Evolutionary conservation across 805 yeast species (phyloP), one percentile per base, ranked within the genome.

Genomic region (Cyberlindnera lachancei): DNA sequence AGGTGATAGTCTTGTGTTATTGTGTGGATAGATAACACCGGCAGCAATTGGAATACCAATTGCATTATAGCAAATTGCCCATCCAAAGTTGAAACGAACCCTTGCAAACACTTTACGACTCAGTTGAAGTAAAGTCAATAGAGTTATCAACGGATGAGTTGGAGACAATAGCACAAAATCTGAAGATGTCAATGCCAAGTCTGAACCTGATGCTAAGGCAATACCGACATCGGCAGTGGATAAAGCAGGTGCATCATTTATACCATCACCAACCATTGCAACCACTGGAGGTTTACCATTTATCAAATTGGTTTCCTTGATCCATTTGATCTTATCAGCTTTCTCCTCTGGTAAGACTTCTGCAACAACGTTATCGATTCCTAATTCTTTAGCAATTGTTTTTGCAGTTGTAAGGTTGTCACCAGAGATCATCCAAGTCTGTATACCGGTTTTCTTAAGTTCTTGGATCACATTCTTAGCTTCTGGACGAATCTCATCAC

Each of bases 201-300:
- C 92, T 1, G 87, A 75, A 0, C 90, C 90, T 0, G 79, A 68
- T 0, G 87, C 81, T 39, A 82, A 61, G 0, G 92, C 87, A 28
- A 82, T 66, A 4, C 92, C 92, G 15, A 83, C 76, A 56, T 80
- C 85, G 1, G 92, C 85, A 1, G 70, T 61, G 4, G 86, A 70
- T 31, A 83, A 58, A 0, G 92, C 85, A 1, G 90, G 90, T 0
- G 92, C 86, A 54, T 83, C 92, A 51, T 82, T 83, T 21, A 82
- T 75, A 15, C 92, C 92, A 46, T 82, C 92, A 8, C 92, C 92
- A 7, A 82, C 78, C 88, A 82, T 80, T 0, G 85, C 87, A 15
- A 59, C 56, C 15, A 31, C 34, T 13, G 34, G 30, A n/a, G 26
- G 24, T 3, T 48, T 47, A 1, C 47, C 49, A 4, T 50, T 45